A percentile compares a stretch with the other conserved stretches of the same genome.
These are phyloP conservation scores for Berberis thunbergii DNA, from an alignment of 164 flowering plant genomes.

Conservation along the genomic window DNA sequence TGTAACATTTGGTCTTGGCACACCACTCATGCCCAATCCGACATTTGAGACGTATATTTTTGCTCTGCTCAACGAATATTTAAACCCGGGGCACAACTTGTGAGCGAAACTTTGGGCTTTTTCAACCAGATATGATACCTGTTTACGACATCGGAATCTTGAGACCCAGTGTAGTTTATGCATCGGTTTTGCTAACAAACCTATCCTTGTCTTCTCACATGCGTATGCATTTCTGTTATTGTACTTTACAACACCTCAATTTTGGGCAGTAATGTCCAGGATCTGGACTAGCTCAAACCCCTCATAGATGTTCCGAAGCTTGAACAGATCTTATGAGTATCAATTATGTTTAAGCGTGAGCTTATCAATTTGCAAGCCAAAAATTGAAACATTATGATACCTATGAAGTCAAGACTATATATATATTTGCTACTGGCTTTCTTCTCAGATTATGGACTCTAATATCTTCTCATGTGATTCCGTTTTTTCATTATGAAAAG, in stretches of 20 bases:
- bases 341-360: too few species aligned
- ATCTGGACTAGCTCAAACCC: background rate
- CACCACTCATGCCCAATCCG: slow-evolving; percentile 68
- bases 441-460: too few species aligned
- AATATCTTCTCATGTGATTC: too few species aligned
- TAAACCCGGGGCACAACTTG: slow-evolving; percentile 55
- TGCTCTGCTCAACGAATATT: slow-evolving; percentile 64
- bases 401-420: too few species aligned
- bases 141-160: slow-evolving; percentile 57
- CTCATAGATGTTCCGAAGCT: too few species aligned
- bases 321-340: too few species aligned
- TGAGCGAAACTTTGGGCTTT: slow-evolving; percentile 65
- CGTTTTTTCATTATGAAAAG: too few species aligned
- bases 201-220: background rate
- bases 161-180: slow-evolving; percentile 29
- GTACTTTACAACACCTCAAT: background rate
- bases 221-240: background rate
- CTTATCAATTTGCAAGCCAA: too few species aligned
- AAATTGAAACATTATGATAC: too few species aligned
- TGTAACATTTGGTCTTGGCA: slow-evolving; percentile 52
- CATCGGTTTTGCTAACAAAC: background rate
- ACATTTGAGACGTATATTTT: slow-evolving; percentile 71
- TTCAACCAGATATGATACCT: slow-evolving; percentile 48
- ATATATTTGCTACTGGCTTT: too few species aligned
- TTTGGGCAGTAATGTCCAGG: too few species aligned